These are phyloP conservation scores for Triticum monococcum DNA, from an alignment of 176 grass and related monocot genomes.

Conservation along the genomic window DNA sequence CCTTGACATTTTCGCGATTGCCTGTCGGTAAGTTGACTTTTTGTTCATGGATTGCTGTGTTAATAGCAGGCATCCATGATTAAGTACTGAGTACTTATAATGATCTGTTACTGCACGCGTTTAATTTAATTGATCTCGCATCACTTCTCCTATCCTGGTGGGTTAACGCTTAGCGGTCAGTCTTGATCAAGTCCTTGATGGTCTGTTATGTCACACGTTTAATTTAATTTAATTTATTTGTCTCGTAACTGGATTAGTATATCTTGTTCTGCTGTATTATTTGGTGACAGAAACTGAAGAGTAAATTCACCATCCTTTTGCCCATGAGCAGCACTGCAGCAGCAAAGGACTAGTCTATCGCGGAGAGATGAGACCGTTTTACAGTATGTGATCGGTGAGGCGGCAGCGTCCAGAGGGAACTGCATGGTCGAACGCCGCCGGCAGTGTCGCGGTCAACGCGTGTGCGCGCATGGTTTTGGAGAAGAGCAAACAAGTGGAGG, in stretches of 20 bases:
- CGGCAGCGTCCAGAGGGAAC: neutral
- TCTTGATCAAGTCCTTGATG: neutral
- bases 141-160: neutral
- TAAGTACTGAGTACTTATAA: neutral
- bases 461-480: neutral
- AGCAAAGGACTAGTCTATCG: neutral
- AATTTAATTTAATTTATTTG: too few species aligned
- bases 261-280: neutral
- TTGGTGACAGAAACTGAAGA: neutral
- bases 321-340: neutral
- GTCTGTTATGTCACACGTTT: neutral
- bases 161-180: neutral
- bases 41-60: neutral
- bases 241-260: neutral
- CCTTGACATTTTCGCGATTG: neutral
- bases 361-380: neutral
- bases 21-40: slow-evolving; percentile 14
- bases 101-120: neutral
- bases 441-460: neutral
- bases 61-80: neutral
- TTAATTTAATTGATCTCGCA: neutral
- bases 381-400: neutral
- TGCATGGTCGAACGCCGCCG: neutral
- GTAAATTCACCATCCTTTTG: neutral
- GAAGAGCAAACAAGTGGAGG: neutral